A percentile compares a stretch with the other conserved stretches of the same genome.
Evolutionary conservation across 1,284 basidiomycete species (phyloP).

Genomic region (Meira nashicola): DNA sequence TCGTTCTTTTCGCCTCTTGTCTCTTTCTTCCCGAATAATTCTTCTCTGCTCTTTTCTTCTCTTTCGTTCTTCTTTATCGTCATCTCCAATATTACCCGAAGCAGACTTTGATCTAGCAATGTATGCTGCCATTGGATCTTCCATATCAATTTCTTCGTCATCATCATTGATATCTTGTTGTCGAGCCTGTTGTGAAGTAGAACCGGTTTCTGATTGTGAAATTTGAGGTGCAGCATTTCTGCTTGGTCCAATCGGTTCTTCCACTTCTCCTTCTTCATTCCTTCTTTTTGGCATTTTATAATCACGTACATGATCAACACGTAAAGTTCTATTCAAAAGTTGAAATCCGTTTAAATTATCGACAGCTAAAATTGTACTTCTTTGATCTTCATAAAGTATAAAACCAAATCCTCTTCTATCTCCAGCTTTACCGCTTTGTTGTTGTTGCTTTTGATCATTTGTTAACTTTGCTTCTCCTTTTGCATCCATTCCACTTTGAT

Average conservation of each 20-base stretch:
- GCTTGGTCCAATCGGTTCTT: conserved; percentile 60
- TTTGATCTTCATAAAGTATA: conserved; percentile 98
- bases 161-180: conserved; percentile 17
- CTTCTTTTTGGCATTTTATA: conserved; percentile 62
- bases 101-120: conserved; percentile 42
- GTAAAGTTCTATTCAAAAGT: conserved; percentile 75
- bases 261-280: conserved; percentile 66
- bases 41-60: conserved; percentile 40
- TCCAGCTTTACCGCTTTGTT: conserved; percentile 61
- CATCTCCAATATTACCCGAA: conserved; percentile 9
- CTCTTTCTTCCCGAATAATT: conserved; percentile 19
- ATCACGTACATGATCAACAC: conserved; percentile 86
- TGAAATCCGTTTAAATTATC: conserved; percentile 96
- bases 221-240: conserved; percentile 39
- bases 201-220: conserved; percentile 14
- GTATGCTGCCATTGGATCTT: conserved; percentile 96
- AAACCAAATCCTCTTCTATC: conserved; percentile 89
- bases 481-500: not conserved
- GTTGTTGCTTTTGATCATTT: not conserved
- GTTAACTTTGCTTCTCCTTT: not conserved
- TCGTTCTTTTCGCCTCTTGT: not conserved
- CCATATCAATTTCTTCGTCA: conserved; percentile 69
- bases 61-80: conserved; percentile 22
- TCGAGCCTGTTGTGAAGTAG: too few species aligned
- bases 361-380: conserved; percentile 89